These are phyloP conservation scores for Aspergillus coremiiformis DNA, from an alignment of 495 filamentous ascomycete species.

Conservation along the genomic window DNA sequence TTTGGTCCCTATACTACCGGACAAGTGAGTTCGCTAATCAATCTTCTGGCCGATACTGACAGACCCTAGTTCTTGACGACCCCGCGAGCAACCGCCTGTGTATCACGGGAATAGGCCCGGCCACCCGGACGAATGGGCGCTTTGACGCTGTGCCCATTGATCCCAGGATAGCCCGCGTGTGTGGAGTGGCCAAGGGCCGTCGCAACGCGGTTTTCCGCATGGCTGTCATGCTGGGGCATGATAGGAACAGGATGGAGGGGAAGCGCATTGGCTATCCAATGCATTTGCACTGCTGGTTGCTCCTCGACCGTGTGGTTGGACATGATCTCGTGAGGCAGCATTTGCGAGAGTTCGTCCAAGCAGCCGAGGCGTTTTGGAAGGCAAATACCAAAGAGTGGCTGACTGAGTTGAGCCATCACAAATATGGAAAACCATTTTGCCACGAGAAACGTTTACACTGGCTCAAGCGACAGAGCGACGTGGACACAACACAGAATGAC, in stretches of 20 bases:
- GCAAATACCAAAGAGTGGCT: not conserved
- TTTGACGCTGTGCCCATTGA: not conserved
- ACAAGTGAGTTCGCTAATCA: not conserved
- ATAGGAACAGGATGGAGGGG: not conserved
- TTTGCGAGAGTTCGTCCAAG: not conserved
- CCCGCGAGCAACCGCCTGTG: not conserved
- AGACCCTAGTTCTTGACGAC: conserved; percentile 1
- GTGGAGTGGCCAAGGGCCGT: not conserved
- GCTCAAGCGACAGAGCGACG: not conserved
- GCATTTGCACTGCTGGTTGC: conserved; percentile 7
- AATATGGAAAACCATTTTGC: too few relatives aligned
- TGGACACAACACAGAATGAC: too few relatives aligned
- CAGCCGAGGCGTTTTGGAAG: not conserved
- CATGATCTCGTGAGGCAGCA: not conserved
- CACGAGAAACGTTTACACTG: not conserved
- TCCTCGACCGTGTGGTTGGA: conserved; percentile 4
- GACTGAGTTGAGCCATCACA: not conserved
- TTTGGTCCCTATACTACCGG: not conserved
- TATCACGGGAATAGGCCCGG: not conserved
- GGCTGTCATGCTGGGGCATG: not conserved
- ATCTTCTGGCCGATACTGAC: too few relatives aligned
- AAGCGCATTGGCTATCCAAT: not conserved
- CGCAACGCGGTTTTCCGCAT: not conserved
- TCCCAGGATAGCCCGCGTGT: not conserved
- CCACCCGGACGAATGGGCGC: not conserved